Conservation (phyloP, 2,329 filamentous ascomycete species). For the Hypoxylon sp. region DNA sequence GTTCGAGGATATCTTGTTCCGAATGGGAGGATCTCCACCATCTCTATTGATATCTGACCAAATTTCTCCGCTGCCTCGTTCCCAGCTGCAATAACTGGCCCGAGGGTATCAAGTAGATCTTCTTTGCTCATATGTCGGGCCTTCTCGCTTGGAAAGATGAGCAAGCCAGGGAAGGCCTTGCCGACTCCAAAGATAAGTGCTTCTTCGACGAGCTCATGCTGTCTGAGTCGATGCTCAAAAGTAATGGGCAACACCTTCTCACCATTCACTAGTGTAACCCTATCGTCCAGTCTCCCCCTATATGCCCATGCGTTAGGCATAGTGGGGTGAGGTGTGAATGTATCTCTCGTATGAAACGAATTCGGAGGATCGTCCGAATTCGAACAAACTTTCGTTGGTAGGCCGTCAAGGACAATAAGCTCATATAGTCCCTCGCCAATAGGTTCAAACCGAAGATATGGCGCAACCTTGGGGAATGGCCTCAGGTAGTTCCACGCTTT, state of each 20-base stretch:
- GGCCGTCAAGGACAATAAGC: conserved; percentile 53
- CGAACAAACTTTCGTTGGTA: conserved; percentile 52
- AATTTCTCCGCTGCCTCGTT: conserved; percentile 67
- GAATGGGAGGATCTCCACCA: conserved; percentile 64
- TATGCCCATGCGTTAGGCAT: conserved; percentile 63
- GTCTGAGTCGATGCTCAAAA: conserved; percentile 68
- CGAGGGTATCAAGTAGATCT: conserved; percentile 64
- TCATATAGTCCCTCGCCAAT: conserved; percentile 55
- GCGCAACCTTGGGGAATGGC: conserved; percentile 56
- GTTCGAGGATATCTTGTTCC: conserved; percentile 65
- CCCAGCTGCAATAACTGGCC: conserved; percentile 65
- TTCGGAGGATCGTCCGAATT: conserved; percentile 62
- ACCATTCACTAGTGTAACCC: conserved; percentile 62
- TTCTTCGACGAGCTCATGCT: conserved; percentile 67
- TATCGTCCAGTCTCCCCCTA: conserved; percentile 61
- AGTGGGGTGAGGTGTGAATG: conserved; percentile 60
- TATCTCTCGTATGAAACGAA: conserved; percentile 62
- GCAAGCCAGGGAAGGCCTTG: conserved; percentile 65
- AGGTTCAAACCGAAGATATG: conserved; percentile 58
- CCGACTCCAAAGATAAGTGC: conserved; percentile 71
- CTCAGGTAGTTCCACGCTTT: conserved; percentile 70
- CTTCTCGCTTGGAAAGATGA: conserved; percentile 66
- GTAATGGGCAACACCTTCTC: conserved; percentile 64
- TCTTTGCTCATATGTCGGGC: conserved; percentile 59
- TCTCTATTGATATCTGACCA: conserved; percentile 66